phyloP scores from a whole-genome alignment of 1,139 yeast species.

The Diutina pseudorugosa region DNA sequence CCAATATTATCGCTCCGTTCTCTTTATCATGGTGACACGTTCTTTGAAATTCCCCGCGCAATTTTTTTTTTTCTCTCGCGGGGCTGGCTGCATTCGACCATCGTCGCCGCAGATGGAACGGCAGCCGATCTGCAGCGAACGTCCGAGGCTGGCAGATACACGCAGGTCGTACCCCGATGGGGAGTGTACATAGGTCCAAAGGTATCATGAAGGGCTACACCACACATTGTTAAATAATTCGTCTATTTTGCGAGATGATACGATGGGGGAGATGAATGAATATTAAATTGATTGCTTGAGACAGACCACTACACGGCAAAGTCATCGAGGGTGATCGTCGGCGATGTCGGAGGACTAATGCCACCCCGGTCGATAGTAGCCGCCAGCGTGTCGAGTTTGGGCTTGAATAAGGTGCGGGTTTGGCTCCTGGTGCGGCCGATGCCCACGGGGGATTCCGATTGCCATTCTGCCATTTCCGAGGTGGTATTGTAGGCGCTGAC shows the following conservation, averaged over 20 bases:
- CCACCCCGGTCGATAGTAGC: too few species aligned
- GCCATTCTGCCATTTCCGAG: background rate
- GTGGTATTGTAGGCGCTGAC: background rate
- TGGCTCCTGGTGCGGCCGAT: background rate
- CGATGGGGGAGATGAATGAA: background rate
- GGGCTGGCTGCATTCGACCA: background rate
- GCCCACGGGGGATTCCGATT: background rate
- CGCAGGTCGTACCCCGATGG: too few species aligned
- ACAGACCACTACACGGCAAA: background rate
- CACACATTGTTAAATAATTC: too few species aligned
- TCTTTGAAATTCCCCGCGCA: background rate
- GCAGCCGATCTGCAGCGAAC: background rate
- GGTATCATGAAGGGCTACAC: too few species aligned
- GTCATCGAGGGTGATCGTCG: slow-evolving; percentile 1
- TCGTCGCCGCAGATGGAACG: background rate
- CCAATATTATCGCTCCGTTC: too few species aligned
- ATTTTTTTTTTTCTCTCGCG: too few species aligned
- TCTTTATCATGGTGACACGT: too few species aligned
- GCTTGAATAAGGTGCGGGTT: background rate
- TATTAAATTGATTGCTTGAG: too few species aligned
- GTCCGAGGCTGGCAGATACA: background rate
- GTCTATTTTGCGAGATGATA: too few species aligned
- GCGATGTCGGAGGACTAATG: background rate
- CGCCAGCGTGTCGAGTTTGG: background rate
- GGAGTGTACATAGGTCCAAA: too few species aligned